Evolutionary conservation across 768 basidiomycete genomes (phyloP), one percentile per base, ranked within the genome.

Genomic region (Podaxis sp.): DNA sequence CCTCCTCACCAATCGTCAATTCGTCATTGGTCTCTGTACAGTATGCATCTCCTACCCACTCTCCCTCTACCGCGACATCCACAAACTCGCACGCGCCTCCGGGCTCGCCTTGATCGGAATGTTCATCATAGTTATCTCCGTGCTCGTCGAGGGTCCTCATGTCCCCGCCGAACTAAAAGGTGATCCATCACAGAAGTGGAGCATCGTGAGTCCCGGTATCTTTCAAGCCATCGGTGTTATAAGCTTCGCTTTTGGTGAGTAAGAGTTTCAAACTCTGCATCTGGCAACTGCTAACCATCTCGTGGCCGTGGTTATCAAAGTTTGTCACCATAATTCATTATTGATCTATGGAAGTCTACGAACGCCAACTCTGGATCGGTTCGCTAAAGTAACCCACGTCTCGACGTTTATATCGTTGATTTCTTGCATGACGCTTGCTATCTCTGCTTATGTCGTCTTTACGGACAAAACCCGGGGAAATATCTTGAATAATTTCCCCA

Each of bases 211-310:
- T 21, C 82, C 91, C 0, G 91, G 94, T 1, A 79, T 98, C 23
- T 93, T 97, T 69, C 93, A 93, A 71, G 95, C 97, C 32, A 95
- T 98, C 50, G 97, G 96, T 23, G 97, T 99, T 63, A 99, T 99
- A 68, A 91, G 90, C 71, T 95, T 94, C 68, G 93, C 95, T 47
- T 98, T 95, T 68, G 82, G 82, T 81, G 61, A 59, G 71, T 32
- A 32, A 32, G 32, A 32, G 32, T 3, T 32, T 9, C 7, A 32
- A 32, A 32, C 32, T 32, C 32, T 32, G 32, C 32, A 2, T 32
- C 32, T 9, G 9, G 32, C 32, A 32, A 32, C 32, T 32, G 9
- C 7, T 32, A 32, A 32, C 32, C 32, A 7, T 23, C 18, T 14
- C 59, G 46, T 44, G 60, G 23, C 59, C 51, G 16, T 56, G 14